Base-by-base conservation (phyloP, 345 rosid genomes). In the Brassica incana region DNA sequence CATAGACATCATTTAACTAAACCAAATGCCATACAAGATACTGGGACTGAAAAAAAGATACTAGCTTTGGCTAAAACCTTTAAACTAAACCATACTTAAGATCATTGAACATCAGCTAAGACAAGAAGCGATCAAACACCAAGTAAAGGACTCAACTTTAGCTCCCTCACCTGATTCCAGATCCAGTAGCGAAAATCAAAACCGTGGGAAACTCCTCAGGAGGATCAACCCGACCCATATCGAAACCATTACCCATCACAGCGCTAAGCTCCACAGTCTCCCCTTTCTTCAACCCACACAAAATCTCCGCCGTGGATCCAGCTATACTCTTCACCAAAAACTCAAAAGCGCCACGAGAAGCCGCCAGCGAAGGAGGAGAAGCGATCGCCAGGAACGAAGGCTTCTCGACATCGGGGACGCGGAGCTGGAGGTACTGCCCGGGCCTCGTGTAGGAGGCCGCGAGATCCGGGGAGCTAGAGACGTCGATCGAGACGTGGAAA, bases 401-500 rank as follows among this genome's bases (percentile, higher is more conserved):
- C 79, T 85, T 93, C 66, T 78, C 90, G 1, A 77, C 85, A 69
- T 88, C 90, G 9, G 85, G 90, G 29, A 95, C 76, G 8, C 97
- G 95, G 38, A 95, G 87, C 93, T 91, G 98, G 25, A 93, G 90
- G 84, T 91, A 95, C 81, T 95, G 99, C 8, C 99, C 99, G 1
- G 97, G 85, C 36, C 81, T 72, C 18, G 90, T 84, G 77, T 95
- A 80, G 2, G 98, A 87, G 1, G 78, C 78, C 20, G 75, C 96
- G 27, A 95, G 90, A 83, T 91, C 94, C 2, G 98, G 89, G 1
- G 92, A 76, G 74, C 89, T 83, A 0, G 97, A 93, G 45, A 93
- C 82, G 84, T 93, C 99, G 79, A 95, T 74, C 29, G 88, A 80
- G 71, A 95, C 40, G 85, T 95, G 96, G 81, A 91, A 95, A 54